Evolutionary conservation across 306 rosid species (phyloP).

Genomic region (Delonix regia): DNA sequence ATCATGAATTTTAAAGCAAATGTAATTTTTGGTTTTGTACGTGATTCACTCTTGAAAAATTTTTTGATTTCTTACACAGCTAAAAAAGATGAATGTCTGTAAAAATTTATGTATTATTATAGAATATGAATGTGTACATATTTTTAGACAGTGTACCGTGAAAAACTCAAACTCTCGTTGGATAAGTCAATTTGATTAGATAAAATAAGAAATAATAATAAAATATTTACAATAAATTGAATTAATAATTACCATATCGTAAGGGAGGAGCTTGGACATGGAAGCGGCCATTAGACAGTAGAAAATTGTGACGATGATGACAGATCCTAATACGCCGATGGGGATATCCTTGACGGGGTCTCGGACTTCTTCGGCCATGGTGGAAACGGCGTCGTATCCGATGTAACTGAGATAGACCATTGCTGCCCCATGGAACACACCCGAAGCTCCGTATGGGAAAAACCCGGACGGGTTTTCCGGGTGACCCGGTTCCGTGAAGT

Average conservation of each 20-base stretch:
- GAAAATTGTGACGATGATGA: conserved; percentile 67
- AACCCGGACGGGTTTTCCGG: conserved; percentile 68
- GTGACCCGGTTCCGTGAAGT: conserved; percentile 61
- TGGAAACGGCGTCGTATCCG: conserved; percentile 95
- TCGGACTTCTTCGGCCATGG: conserved; percentile 90
- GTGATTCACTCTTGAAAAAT: no score
- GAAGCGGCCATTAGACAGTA: conserved; percentile 94
- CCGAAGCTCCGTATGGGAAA: conserved; percentile 66
- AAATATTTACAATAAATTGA: no score
- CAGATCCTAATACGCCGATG: conserved; percentile 84
- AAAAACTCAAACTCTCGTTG: no score
- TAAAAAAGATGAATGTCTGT: no score
- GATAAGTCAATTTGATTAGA: no score
- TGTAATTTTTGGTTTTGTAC: not conserved
- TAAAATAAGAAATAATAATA: no score
- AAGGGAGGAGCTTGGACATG: conserved; percentile 87
- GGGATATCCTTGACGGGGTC: conserved; percentile 88
- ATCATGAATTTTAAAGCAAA: not conserved
- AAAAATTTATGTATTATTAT: no score
- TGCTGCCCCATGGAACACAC: conserved; percentile 82
- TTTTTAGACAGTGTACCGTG: no score
- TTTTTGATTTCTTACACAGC: no score
- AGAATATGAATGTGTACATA: no score
- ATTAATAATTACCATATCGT: conserved; percentile 69
- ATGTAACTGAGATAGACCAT: conserved; percentile 82